Conservation (phyloP, 2,329 filamentous ascomycete genomes). For the Xylariaceae sp. region DNA sequence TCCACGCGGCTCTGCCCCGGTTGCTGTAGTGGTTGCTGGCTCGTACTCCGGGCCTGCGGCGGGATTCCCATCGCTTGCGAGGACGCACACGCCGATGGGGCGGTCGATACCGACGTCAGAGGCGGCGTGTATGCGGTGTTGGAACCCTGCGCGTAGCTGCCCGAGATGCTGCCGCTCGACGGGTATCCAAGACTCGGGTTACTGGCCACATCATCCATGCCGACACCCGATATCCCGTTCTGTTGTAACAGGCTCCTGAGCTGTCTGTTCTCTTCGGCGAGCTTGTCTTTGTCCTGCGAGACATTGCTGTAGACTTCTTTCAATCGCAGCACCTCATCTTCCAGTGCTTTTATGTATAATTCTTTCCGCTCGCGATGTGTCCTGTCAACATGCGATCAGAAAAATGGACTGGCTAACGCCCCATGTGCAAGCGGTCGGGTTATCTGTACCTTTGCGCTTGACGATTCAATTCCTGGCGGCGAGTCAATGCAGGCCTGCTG, state of each 20-base stretch:
- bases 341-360: slow-evolving; percentile 90
- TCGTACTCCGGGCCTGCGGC: slow-evolving; percentile 33
- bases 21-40: slow-evolving; percentile 25
- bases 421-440: background rate
- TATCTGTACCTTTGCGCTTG: slow-evolving; percentile 83
- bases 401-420: slow-evolving; percentile 1
- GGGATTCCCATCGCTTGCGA: slow-evolving; percentile 38
- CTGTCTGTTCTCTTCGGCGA: slow-evolving; percentile 78
- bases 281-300: slow-evolving; percentile 73
- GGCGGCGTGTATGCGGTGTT: slow-evolving; percentile 53
- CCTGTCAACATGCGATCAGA: slow-evolving; percentile 49
- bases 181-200: slow-evolving; percentile 52
- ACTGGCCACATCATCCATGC: slow-evolving; percentile 48
- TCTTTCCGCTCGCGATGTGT: slow-evolving; percentile 97
- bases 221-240: slow-evolving; percentile 49
- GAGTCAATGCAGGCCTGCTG: slow-evolving; percentile 89
- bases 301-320: slow-evolving; percentile 81
- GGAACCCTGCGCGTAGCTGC: slow-evolving; percentile 60
- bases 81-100: slow-evolving; percentile 43
- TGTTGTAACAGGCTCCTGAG: slow-evolving; percentile 62
- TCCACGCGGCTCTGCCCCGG: slow-evolving; percentile 55
- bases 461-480: slow-evolving; percentile 90
- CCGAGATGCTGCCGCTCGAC: slow-evolving; percentile 61
- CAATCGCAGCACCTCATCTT: slow-evolving; percentile 85
- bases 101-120: slow-evolving; percentile 47